Conservation (phyloP, 257 asterid species). For the Coffea canephora region DNA sequence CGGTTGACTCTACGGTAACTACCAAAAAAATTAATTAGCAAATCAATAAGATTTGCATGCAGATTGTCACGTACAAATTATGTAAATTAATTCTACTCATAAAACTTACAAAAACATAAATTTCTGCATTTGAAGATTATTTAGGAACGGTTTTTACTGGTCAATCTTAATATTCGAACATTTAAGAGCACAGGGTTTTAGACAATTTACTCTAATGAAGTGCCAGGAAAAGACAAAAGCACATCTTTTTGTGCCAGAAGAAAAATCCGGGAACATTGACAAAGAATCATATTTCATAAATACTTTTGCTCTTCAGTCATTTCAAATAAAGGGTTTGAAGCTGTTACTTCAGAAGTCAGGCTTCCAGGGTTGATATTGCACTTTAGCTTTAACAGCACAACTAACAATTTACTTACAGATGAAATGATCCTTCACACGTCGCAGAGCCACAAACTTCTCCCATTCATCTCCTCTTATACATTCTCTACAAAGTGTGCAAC, state of each 20-base stretch:
- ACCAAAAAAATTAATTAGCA: conserved; percentile 10
- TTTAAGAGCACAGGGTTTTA: background rate
- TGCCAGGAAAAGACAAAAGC: background rate
- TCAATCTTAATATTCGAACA: background rate
- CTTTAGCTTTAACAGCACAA: background rate
- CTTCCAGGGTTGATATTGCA: background rate
- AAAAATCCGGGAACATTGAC: background rate
- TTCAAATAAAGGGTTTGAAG: background rate
- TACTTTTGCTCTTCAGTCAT: background rate
- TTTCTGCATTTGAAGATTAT: background rate
- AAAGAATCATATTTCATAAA: background rate
- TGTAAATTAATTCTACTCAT: too few relatives aligned
- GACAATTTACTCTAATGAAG: background rate
- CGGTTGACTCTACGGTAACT: conserved; percentile 90
- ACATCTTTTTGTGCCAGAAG: background rate
- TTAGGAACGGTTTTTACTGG: background rate
- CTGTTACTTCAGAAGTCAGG: background rate
- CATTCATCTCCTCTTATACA: conserved; percentile 81
- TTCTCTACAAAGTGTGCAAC: conserved; percentile 91
- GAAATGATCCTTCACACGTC: conserved; percentile 90
- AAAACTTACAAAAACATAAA: background rate
- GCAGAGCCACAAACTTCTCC: conserved; percentile 64
- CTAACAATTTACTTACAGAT: conserved; percentile 62
- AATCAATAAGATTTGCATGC: background rate
- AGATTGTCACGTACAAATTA: background rate